Evolutionary conservation across 495 filamentous ascomycete genomes (phyloP).

Genomic region (Trichoderma reesei): DNA sequence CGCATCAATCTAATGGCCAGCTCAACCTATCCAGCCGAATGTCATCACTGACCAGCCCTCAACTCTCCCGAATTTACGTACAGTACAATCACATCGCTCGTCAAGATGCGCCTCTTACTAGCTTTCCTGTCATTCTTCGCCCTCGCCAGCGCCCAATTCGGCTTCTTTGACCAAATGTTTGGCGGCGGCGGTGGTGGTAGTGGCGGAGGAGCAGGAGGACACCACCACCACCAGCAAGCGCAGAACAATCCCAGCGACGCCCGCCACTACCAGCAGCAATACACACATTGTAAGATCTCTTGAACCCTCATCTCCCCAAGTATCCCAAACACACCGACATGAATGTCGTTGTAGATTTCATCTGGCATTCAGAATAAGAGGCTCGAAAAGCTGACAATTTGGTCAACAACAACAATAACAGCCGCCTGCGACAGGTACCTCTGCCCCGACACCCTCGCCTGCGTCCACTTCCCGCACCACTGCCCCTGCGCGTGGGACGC

Average conservation of each 20-base stretch:
- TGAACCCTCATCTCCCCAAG: no score
- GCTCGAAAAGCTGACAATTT: no score
- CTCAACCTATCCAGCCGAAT: background rate
- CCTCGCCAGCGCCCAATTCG: conserved; percentile 54
- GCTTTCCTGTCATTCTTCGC: conserved; percentile 23
- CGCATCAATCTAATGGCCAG: background rate
- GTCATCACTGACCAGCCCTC: background rate
- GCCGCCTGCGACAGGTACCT: conserved; percentile 80
- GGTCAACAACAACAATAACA: background rate
- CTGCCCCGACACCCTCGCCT: conserved; percentile 82
- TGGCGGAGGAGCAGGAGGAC: conserved; percentile 46
- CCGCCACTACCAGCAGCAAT: conserved; percentile 61
- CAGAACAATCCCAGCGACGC: conserved; percentile 77
- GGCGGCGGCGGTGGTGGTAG: conserved; percentile 45
- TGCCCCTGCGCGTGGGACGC: conserved; percentile 78
- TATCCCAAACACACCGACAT: no score
- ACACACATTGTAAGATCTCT: conserved; percentile 30
- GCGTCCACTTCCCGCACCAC: conserved; percentile 88
- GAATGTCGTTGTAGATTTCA: no score
- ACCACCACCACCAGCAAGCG: conserved; percentile 51
- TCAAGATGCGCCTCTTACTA: conserved; percentile 25
- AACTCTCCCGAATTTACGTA: background rate
- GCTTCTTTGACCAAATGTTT: conserved; percentile 78
- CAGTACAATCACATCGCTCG: background rate
- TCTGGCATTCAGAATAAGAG: no score